Evolutionary conservation across 352 stramenopile species (phyloP).

Genomic region (Phytophthora tubulina): DNA sequence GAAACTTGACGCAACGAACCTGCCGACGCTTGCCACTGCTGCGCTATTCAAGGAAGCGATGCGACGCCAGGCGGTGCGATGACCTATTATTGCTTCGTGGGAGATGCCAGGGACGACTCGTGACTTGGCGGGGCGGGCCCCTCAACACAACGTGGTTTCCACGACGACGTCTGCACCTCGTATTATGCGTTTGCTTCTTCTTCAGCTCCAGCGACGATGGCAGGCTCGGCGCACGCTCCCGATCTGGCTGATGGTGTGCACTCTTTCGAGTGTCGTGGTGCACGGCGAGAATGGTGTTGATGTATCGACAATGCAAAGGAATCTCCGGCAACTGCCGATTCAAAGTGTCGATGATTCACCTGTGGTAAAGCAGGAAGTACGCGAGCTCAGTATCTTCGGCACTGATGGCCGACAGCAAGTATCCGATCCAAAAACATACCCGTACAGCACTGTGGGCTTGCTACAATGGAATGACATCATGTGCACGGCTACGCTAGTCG

Average conservation of each 20-base stretch:
- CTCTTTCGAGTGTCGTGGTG: slow-evolving; percentile 12
- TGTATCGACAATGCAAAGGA: slow-evolving; percentile 11
- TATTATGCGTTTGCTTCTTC: slow-evolving; percentile 11
- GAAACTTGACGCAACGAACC: slow-evolving; percentile 32
- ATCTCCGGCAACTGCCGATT: slow-evolving; percentile 19
- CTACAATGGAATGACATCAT: slow-evolving; percentile 57
- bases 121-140: slow-evolving; percentile 1
- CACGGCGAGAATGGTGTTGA: background rate
- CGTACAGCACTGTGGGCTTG: slow-evolving; percentile 65
- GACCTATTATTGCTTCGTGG: slow-evolving; percentile 33
- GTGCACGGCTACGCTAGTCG: slow-evolving; percentile 71
- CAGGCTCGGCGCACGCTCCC: slow-evolving; percentile 3
- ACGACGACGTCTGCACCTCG: slow-evolving; percentile 7
- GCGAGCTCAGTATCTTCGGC: slow-evolving; percentile 58
- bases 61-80: background rate
- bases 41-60: slow-evolving; percentile 35
- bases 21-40: slow-evolving; percentile 13
- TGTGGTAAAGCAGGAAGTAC: slow-evolving; percentile 12
- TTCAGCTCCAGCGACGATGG: slow-evolving; percentile 11
- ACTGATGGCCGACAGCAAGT: slow-evolving; percentile 52
- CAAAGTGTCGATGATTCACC: slow-evolving; percentile 3
- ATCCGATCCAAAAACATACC: slow-evolving; percentile 45
- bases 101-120: slow-evolving; percentile 21
- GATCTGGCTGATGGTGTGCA: slow-evolving; percentile 12
- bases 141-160: slow-evolving; percentile 25